Evolutionary conservation across 2,329 filamentous ascomycete species (phyloP), one percentile per base, ranked within the genome.

Genomic region (Fusarium begoniae): DNA sequence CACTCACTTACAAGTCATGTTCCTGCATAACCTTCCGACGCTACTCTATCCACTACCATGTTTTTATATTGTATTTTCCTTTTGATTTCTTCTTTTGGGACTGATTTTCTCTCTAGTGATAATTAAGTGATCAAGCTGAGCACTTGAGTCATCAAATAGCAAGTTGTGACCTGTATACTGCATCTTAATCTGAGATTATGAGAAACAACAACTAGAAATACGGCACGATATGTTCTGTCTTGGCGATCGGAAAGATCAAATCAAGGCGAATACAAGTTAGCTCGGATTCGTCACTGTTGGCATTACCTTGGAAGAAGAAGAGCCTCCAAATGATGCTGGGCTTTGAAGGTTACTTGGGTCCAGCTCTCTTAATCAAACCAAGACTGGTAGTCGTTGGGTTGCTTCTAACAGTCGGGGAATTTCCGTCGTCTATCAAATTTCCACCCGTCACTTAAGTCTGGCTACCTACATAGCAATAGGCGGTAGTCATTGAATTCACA

Each of bases 1-100:
- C 51, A 55, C 35, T 55, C 24, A 55, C 51, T 41, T 41, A 55
- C 20, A 55, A 55, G 35, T 41, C 51, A 40, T 28, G 51, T 55
- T 41, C 24, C 14, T 13, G 24, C 51, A 55, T 41, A n/a, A 26
- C 24, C 14, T 6, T 28, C 51, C 14, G 28, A 18, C 26, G 11
- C 35, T 53, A 35, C 32, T 15, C 32, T 35, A 35, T 35, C 32
- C 32, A 35, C 32, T 15, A 15, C 6, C 7, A 35, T 35, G 32
- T 35, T 35, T 1, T 35, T 35, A 0, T 35, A 35, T 35, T 35
- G 13, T n/a, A 15, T 15, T 15, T 41, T n/a, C 4, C 20, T 14
- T 41, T 41, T 22, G 22, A 9, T 14, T 41, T 41, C 20, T 22
- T 22, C 20, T 40, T 40, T 12, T 40, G 12, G 17, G 17, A 9